phyloP scores from a whole-genome alignment of 1,284 basidiomycete species.

The Cutaneotrichosporon sp. region DNA sequence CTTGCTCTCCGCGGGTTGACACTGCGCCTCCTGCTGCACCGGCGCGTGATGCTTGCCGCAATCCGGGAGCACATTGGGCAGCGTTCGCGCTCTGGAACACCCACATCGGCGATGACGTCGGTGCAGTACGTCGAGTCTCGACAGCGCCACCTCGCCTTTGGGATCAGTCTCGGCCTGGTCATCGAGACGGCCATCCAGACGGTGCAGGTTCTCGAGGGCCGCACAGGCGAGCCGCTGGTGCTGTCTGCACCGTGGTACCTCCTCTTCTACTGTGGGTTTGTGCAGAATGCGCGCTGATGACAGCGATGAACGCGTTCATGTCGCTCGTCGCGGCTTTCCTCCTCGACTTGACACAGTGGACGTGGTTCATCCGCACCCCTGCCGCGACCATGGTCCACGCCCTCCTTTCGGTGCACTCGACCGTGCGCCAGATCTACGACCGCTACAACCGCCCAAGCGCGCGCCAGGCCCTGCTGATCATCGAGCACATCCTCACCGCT shows the following conservation, averaged over 20 bases:
- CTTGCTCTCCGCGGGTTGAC: conserved; percentile 23
- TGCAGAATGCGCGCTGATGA: neutral
- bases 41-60: conserved; percentile 22
- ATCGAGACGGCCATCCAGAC: conserved; percentile 25
- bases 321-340: conserved; percentile 25
- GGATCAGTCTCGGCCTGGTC: conserved; percentile 20
- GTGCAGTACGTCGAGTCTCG: conserved; percentile 16
- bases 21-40: conserved; percentile 26
- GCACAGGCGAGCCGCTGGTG: neutral
- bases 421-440: conserved; percentile 11
- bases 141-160: conserved; percentile 19
- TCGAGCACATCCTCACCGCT: conserved; percentile 12
- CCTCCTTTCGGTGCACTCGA: conserved; percentile 5
- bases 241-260: conserved; percentile 26
- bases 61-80: conserved; percentile 15
- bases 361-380: conserved; percentile 16
- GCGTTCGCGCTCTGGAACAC: conserved; percentile 3
- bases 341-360: conserved; percentile 24
- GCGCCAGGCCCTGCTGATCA: conserved; percentile 13
- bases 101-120: neutral
- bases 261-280: conserved; percentile 26
- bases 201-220: conserved; percentile 14
- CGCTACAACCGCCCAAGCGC: conserved; percentile 16
- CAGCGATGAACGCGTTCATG: conserved; percentile 30
- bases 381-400: conserved; percentile 9